phyloP scores from a whole-genome alignment of 148 eudicot species.

The Spergularia marina region DNA sequence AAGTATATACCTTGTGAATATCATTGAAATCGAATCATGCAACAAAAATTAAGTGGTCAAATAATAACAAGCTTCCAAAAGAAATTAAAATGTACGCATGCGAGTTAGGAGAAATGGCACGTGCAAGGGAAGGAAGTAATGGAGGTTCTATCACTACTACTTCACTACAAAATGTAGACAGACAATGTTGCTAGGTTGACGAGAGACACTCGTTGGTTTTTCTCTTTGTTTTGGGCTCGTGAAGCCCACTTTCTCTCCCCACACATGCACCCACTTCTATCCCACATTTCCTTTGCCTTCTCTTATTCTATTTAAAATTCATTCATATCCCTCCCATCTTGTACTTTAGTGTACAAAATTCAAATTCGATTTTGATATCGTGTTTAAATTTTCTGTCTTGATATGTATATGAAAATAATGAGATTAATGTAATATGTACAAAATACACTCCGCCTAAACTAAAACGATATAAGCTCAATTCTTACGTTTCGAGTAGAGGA shows the following conservation, averaged over 20 bases:
- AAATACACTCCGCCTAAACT: too few species aligned
- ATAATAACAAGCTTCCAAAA: neutral
- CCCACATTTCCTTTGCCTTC: slow-evolving; percentile 26
- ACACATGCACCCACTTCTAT: slow-evolving; percentile 25
- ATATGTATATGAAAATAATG: too few species aligned
- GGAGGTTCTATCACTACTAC: slow-evolving; percentile 1
- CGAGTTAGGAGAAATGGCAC: slow-evolving; percentile 37
- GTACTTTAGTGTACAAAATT: too few species aligned
- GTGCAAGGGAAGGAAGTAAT: slow-evolving; percentile 31
- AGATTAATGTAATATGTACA: too few species aligned
- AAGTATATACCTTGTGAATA: too few species aligned
- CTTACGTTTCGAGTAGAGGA: too few species aligned
- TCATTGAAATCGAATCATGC: too few species aligned
- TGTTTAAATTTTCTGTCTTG: too few species aligned
- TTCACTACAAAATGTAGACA: slow-evolving; percentile 11
- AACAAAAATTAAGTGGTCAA: neutral
- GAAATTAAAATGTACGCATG: slow-evolving; percentile 41
- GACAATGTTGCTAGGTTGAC: slow-evolving; percentile 63
- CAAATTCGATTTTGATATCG: too few species aligned
- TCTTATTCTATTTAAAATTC: too few species aligned
- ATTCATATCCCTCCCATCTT: too few species aligned
- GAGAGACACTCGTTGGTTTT: slow-evolving; percentile 40
- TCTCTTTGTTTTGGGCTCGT: slow-evolving; percentile 13
- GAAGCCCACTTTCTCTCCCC: slow-evolving; percentile 16
- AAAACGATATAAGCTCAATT: too few species aligned